Base-by-base conservation (phyloP, 164 flowering plant genomes). In the Nelumbo lutea region DNA sequence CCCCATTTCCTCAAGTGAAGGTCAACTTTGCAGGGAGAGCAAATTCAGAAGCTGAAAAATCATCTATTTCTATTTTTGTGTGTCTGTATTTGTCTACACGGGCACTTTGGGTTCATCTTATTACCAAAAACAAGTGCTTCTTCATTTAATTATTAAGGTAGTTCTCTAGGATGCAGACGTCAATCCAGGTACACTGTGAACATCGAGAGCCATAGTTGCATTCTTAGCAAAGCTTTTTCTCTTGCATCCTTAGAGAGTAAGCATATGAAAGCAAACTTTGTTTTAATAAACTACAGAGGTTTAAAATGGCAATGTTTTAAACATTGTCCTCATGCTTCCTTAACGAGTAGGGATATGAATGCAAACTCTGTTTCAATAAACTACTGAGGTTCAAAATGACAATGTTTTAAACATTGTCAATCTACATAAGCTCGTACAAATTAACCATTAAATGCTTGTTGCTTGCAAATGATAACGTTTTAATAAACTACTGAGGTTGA, bases 1-100 rank as follows among this genome's bases (percentile, higher is more conserved):
- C 96, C 96, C 48, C 98, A 95, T 82, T 92, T 94, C 66, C 78
- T 84, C 59, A 76, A 77, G 81, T 78, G 77, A 76, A 62, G 14
- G 14, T 1, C 57, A 6, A 2, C 11, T 53, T 52, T 53, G 57
- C 14, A 53, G 14, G 27, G 14, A 11, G 27, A 10, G 3, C n/a
- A 53, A 53, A 53, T 9, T 27, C 10, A 13, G 69, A 64, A 68
- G 65, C 51, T 47, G 27, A 14, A 56, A 50, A 39, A 14, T 40
- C 43, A 61, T 9, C 11, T 48, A 53, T 27, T 27, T 27, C 27
- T 27, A 0, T 27, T 27, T 27, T 27, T 27, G 27, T 27, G 41
- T 5, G 27, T 15, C 47, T 62, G 5, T 55, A 42, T 58, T 40
- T 68, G 76, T 73, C 27, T 27, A 68, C 56, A 68, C 50, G 68